Base-by-base conservation (phyloP, 1,284 basidiomycete species). In the Volvariella surrecta region DNA sequence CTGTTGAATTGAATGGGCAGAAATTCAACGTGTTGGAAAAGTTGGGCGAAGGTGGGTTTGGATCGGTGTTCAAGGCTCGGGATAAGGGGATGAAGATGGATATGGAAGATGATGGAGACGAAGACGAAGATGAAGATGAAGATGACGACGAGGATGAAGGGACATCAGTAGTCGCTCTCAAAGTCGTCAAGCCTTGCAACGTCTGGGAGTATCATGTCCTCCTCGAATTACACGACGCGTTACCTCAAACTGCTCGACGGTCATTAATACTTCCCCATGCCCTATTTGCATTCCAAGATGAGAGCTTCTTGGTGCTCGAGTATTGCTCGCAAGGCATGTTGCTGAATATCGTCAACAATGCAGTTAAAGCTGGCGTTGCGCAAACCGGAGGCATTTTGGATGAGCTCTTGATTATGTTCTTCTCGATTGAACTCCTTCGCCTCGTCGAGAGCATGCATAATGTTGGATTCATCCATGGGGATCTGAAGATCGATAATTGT, bases 401-500 rank as follows among this genome's bases (percentile, higher is more conserved):
- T 54, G 96, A 99, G 58, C 75, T 96, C 4, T 73, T 99, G 38
- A 92, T 92, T 42, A 79, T 96, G 59, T 99, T 99, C 74, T 99
- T 99, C 73, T 73, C 85, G 21, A 76, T 94, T 54, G 95, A 99
- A 61, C 76, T 99, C 15, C 65, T 98, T 41, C 82, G 84, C 16
- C 66, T 89, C 9, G 64, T 98, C 39, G 90, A 96, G 57, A 81
- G 73, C 17, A 74, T 98, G 60, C 96, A 99, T 60, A 49, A 60
- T 7, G 70, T 73, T 0, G 86, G 88, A 13, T 86, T 98, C 65
- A 87, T 99, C 52, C 96, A 99, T 56, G 95, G 96, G 34, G 96
- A 99, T 66, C 74, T 99, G 54, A 99, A 99, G 73, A 97, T 98
- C 58, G 96, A 99, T 68, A 99, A 99, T 64, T 97, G 94, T 59